Evolutionary conservation across 805 yeast species (phyloP), one percentile per base, ranked within the genome.

Genomic region (Sungouiozyma intestinalis): DNA sequence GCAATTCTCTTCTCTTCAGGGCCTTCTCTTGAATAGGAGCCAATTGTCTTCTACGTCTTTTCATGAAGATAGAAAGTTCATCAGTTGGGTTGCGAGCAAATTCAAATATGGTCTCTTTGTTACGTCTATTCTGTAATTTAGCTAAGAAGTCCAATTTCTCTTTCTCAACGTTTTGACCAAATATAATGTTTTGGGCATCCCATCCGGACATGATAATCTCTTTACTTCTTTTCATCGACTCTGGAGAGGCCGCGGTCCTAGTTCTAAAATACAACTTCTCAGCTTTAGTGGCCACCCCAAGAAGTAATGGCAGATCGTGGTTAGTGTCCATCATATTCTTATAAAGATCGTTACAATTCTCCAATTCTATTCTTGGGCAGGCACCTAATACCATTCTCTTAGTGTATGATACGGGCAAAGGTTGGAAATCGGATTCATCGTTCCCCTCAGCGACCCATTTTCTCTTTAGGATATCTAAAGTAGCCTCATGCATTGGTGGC

Each of bases 101-200:
- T 62, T 92, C 99, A 59, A 92, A 92, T 3, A 92, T 97, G 0
- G 98, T 92, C 58, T 92, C 97, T 53, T 85, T 81, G 40, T 77
- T 68, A 35, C 68, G 61, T 57, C 96, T 71, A 50, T 84, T 73
- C 45, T 77, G 76, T 46, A 92, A 66, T 52, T 78, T 77, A 4
- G 77, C 83, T 49, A 92, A 70, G 54, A 92, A 80, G 35, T 64
- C 72, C 19, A 81, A 71, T 57, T 84, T 85, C 51, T 83, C 92
- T 48, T 71, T 72, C 51, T 85, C 95, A 41, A 72, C 59, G 55
- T 85, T 85, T 24, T 74, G 72, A 17, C 94, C 94, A 58, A 87
- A 85, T 41, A 84, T 60, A 27, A 87, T 64, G 62, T 86, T 86
- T 54, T 83, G 90, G 16, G 76, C 86, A 60, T 90, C 95, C 97